Base-by-base conservation (phyloP, 2,329 filamentous ascomycete genomes). In the Cyphellophora europaea region DNA sequence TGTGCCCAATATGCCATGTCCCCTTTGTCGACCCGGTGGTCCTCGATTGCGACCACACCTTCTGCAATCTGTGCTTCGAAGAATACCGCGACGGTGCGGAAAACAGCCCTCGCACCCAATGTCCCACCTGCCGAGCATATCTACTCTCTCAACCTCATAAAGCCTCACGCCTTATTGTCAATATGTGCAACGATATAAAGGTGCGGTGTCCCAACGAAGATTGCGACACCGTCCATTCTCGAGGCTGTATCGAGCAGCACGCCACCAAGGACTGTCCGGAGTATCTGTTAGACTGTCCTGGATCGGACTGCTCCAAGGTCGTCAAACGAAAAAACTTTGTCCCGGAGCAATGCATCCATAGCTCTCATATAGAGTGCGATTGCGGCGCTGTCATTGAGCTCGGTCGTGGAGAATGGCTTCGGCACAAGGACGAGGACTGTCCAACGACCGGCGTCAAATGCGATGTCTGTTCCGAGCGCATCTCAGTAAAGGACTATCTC, bases 1-100 rank as follows among this genome's bases (percentile, higher is more conserved):
- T 75, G 59, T 79, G 75, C 50, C 66, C 74, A 11, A 79, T 79
- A 44, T 79, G 75, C 53, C 72, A 74, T 49, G 72, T 70, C 41
- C 71, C 75, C 5, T 77, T 78, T 48, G 66, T 77, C 36, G 59
- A 67, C 34, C 74, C 75, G 1, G 64, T 76, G 29, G 62, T 71
- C 45, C 58, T 75, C 31, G 62, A 69, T 44, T 79, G 75, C 55
- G 72, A 78, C 43, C 75, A 79, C 56, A 70, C 72, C 43, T 79
- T 79, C 57, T 79, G 75, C 55, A 59, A 65, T 35, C 64, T 69
- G 15, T 79, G 75, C 49, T 60, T 79, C 40, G 63, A 63, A 33
- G 58, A 63, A 52, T 55, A 47, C 33, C 33, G 38, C 21, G 38
- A 48, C 15, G 41, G 40, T 11, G 36, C 17, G 5, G 19, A 32